A percentile compares a stretch with the other conserved stretches of the same genome.
These are phyloP conservation scores for Rehmannia glutinosa DNA, from an alignment of 257 asterid genomes.

Conservation along the genomic window DNA sequence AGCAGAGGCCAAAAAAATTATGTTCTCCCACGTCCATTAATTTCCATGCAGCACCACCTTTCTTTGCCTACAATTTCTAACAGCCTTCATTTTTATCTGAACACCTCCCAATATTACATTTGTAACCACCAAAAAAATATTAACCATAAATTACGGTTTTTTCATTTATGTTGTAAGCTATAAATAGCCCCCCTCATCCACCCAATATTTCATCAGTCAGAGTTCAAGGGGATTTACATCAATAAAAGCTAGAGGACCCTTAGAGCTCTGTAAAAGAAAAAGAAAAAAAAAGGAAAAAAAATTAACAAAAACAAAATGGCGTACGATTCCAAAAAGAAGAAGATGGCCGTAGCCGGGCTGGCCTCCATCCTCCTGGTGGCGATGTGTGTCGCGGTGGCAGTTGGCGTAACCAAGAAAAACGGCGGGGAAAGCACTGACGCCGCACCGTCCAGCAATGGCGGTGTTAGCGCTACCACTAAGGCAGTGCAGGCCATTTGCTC, in stretches of 20 bases:
- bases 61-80: neutral
- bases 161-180: too few species aligned
- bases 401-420: slow-evolving; percentile 15
- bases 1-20: neutral
- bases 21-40: neutral
- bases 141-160: too few species aligned
- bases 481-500: slow-evolving; percentile 49
- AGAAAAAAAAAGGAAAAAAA: neutral
- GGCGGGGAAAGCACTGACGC: neutral
- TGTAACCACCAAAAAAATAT: neutral
- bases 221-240: slow-evolving; percentile 6
- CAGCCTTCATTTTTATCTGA: slow-evolving; percentile 1
- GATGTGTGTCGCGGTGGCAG: slow-evolving; percentile 39
- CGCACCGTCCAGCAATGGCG: neutral
- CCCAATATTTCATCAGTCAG: slow-evolving; percentile 8
- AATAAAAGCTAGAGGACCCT: slow-evolving; percentile 1
- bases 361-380: slow-evolving; percentile 57
- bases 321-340: slow-evolving; percentile 23
- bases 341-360: slow-evolving; percentile 32
- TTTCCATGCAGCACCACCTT: neutral
- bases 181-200: neutral
- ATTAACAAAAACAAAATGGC: slow-evolving; percentile 33
- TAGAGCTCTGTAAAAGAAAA: slow-evolving; percentile 13
- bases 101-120: neutral
- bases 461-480: slow-evolving; percentile 32